A percentile compares a stretch with the other conserved stretches of the same genome.
Evolutionary conservation across 1,284 basidiomycete species (phyloP).

Genomic region (Bjerkandera adusta): DNA sequence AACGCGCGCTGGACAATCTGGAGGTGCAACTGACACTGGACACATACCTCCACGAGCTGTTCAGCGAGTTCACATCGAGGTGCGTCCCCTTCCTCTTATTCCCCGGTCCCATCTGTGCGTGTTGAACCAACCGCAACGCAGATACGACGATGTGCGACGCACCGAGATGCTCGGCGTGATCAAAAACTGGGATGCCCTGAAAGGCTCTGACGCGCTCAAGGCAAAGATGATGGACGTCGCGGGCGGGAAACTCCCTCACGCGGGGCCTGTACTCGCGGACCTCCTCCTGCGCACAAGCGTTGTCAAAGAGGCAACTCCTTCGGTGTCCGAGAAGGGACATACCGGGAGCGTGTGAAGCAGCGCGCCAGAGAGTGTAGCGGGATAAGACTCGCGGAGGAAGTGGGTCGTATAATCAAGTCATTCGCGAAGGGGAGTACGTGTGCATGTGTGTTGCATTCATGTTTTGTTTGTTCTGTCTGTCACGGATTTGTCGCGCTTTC

Average conservation of each 20-base stretch:
- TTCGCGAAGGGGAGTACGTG: neutral
- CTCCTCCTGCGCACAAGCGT: slow-evolving; percentile 8
- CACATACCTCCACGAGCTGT: slow-evolving; percentile 17
- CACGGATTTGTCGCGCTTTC: too few species aligned
- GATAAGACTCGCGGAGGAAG: too few species aligned
- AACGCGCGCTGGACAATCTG: slow-evolving; percentile 16
- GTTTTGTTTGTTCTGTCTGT: neutral
- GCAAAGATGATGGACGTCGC: slow-evolving; percentile 12
- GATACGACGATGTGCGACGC: slow-evolving; percentile 11
- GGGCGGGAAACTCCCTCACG: slow-evolving; percentile 13
- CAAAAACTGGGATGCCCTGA: slow-evolving; percentile 14
- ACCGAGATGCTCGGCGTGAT: slow-evolving; percentile 12
- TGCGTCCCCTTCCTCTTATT: slow-evolving; percentile 3
- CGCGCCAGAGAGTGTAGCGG: neutral
- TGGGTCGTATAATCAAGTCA: too few species aligned
- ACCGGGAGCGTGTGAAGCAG: neutral
- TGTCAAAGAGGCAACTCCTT: too few species aligned
- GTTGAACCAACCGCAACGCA: neutral
- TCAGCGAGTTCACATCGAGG: slow-evolving; percentile 21
- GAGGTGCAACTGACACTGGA: slow-evolving; percentile 14
- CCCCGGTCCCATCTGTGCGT: neutral
- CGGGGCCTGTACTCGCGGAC: slow-evolving; percentile 11
- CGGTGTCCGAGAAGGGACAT: slow-evolving; percentile 2
- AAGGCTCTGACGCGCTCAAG: slow-evolving; percentile 3
- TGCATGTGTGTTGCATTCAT: too few species aligned